Percentiles rank a stretch among this genome's conserved stretches.
These are phyloP conservation scores for Lablab purpureus DNA, from an alignment of 306 rosid species.

Conservation along the genomic window DNA sequence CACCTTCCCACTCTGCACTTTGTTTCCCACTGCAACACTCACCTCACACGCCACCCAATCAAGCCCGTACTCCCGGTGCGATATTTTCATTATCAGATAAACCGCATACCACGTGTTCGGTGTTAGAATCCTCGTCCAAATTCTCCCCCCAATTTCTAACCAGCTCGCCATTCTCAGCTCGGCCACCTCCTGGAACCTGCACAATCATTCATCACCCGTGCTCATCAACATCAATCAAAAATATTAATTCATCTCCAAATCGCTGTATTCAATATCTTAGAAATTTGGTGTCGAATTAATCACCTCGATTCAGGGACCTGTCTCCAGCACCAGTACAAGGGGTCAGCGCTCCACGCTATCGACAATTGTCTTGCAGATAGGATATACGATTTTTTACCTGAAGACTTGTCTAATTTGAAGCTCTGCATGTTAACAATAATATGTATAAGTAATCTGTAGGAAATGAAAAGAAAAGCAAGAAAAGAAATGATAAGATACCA, in stretches of 20 bases:
- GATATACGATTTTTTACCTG: slow-evolving; percentile 56
- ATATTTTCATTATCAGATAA: slow-evolving; percentile 61
- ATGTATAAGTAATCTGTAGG: not conserved
- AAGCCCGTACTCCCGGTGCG: slow-evolving; percentile 63
- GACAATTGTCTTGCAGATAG: slow-evolving; percentile 66
- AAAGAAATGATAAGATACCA: slow-evolving; percentile 42
- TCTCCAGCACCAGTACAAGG: slow-evolving; percentile 73
- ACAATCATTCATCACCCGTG: not conserved
- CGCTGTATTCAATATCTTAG: too few relatives aligned
- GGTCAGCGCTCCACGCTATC: slow-evolving; percentile 61
- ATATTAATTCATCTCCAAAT: too few relatives aligned
- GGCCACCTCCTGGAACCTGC: slow-evolving; percentile 63
- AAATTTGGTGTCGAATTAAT: not conserved
- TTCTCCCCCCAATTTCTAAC: slow-evolving; percentile 67
- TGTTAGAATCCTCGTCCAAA: slow-evolving; percentile 49
- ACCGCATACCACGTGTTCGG: slow-evolving; percentile 61
- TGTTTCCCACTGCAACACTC: slow-evolving; percentile 41
- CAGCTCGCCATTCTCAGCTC: slow-evolving; percentile 64
- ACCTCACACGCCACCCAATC: slow-evolving; percentile 48
- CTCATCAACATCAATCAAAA: not conserved
- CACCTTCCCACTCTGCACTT: slow-evolving; percentile 43
- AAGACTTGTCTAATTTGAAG: slow-evolving; percentile 61
- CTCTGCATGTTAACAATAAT: slow-evolving; percentile 41
- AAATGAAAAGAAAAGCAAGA: not conserved
- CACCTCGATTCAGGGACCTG: slow-evolving; percentile 61